Base-by-base conservation (phyloP, 257 asterid species). In the Knoxia roxburghii region DNA sequence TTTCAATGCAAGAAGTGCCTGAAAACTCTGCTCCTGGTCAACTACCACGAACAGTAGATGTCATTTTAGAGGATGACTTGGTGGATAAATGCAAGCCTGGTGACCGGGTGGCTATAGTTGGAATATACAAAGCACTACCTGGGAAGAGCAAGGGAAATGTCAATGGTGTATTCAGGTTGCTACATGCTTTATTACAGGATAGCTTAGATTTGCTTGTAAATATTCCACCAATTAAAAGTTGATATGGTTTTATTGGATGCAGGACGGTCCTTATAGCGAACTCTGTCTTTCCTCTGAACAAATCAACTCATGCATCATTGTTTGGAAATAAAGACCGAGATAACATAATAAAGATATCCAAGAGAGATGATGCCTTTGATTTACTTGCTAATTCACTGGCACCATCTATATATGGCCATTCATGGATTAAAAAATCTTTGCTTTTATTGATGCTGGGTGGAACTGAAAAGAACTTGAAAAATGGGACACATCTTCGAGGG, bases 21-120 rank as follows among this genome's bases (percentile, higher is more conserved):
- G 99, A 93, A 77, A 93, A 93, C 75, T 83, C 97, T 57, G 96
- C 97, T 80, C 99, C 97, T 64, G 97, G 99, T 69, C 99, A 93
- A 69, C 97, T 93, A 71, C 96, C 97, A 71, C 77, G 97, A 74
- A 86, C 97, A 7, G 96, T 93, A 61, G 97, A 93, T 75, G 58
- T 93, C 43, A 85, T 93, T 54, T 84, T 90, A 39, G 99, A 93
- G 82, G 99, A 93, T 46, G 99, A 93, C 74, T 75, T 93, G 67
- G 99, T 93, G 73, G 98, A 93, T 82, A 78, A 95, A 30, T 90
- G 98, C 82, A 93, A 93, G 79, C 97, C 98, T 15, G 99, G 99
- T 53, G 99, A 93, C 78, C 95, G 99, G 20, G 94, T 93, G 59
- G 96, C 95, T 43, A 73, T 87, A 78, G 96, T 90, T 82, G 99